Percentiles rank a stretch among this genome's conserved stretches.
Conservation (phyloP, 495 filamentous ascomycete genomes). For the Sabuloglossum arenarium region DNA sequence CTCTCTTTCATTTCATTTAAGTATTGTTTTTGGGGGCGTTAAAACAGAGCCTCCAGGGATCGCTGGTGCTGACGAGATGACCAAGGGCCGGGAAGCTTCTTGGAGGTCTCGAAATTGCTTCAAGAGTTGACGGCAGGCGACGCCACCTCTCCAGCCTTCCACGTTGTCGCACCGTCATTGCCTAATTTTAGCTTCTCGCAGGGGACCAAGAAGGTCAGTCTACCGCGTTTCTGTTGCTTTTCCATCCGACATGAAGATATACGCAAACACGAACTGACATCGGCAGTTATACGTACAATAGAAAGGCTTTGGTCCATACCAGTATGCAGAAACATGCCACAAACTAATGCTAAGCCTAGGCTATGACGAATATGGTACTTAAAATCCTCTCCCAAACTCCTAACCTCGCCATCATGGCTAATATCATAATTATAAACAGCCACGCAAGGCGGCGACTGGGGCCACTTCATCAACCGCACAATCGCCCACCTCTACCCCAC, state of each 20-base stretch:
- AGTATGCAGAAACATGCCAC: slow-evolving; percentile 24
- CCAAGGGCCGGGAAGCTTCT: slow-evolving; percentile 21
- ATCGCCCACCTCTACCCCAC: slow-evolving; percentile 22
- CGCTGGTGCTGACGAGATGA: too few species aligned
- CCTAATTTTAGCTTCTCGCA: slow-evolving; percentile 19
- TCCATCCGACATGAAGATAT: too few species aligned
- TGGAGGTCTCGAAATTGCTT: slow-evolving; percentile 17
- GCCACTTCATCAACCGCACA: slow-evolving; percentile 21
- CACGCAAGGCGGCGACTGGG: slow-evolving; percentile 33
- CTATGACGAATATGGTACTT: slow-evolving; percentile 26
- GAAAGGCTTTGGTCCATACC: slow-evolving; percentile 22
- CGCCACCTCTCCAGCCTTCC: slow-evolving; percentile 16
- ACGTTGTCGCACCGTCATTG: slow-evolving; percentile 20
- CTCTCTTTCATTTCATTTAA: too few species aligned
- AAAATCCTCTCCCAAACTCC: too few species aligned
- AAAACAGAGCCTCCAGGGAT: too few species aligned
- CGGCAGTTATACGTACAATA: too few species aligned
- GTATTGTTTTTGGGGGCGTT: too few species aligned
- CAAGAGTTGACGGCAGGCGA: slow-evolving; percentile 9
- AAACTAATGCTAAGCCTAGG: slow-evolving; percentile 23
- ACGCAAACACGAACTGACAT: too few species aligned
- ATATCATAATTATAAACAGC: too few species aligned
- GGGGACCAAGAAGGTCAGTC: slow-evolving; percentile 12
- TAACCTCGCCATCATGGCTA: too few species aligned
- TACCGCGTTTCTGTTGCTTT: too few species aligned